Percentiles rank a stretch among this genome's conserved stretches.
Evolutionary conservation across 192 early-diverging fungal genomes (phyloP).

Genomic region (Geranomyces michiganensis): DNA sequence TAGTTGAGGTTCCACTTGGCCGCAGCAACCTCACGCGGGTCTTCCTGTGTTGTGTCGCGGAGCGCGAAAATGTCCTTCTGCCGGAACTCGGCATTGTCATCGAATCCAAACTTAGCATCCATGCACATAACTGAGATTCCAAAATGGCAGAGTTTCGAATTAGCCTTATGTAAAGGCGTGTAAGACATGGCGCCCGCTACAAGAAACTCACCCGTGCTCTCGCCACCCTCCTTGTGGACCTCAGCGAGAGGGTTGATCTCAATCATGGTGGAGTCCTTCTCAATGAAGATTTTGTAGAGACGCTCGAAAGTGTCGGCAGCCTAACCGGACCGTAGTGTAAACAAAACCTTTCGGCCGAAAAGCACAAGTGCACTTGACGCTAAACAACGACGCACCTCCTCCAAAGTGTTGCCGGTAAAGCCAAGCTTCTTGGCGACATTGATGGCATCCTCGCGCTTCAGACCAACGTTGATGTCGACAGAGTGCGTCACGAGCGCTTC

Average conservation of each 20-base stretch:
- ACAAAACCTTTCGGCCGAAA: not conserved
- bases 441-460: slow-evolving; percentile 72
- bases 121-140: slow-evolving; percentile 76
- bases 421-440: slow-evolving; percentile 85
- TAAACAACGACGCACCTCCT: slow-evolving; percentile 48
- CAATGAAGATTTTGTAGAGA: slow-evolving; percentile 95
- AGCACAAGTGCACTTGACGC: too few species aligned
- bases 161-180: too few species aligned
- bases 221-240: slow-evolving; percentile 80
- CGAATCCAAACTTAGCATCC: slow-evolving; percentile 99
- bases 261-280: slow-evolving; percentile 96
- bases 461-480: slow-evolving; percentile 86
- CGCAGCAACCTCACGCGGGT: slow-evolving; percentile 95
- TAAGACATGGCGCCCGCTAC: too few species aligned
- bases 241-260: slow-evolving; percentile 99
- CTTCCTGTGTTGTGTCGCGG: slow-evolving; percentile 94
- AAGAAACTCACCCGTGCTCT: slow-evolving; percentile 14
- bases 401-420: slow-evolving; percentile 77
- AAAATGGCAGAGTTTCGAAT: not conserved
- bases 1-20: slow-evolving; percentile 98
- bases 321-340: slow-evolving; percentile 33
- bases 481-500: slow-evolving; percentile 94
- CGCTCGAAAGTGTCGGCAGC: slow-evolving; percentile 90
- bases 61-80: slow-evolving; percentile 87
- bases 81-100: slow-evolving; percentile 98